Evolutionary conservation across 2,329 filamentous ascomycete species (phyloP), one percentile per base, ranked within the genome.

Genomic region (Hymenoscyphus salicellus): DNA sequence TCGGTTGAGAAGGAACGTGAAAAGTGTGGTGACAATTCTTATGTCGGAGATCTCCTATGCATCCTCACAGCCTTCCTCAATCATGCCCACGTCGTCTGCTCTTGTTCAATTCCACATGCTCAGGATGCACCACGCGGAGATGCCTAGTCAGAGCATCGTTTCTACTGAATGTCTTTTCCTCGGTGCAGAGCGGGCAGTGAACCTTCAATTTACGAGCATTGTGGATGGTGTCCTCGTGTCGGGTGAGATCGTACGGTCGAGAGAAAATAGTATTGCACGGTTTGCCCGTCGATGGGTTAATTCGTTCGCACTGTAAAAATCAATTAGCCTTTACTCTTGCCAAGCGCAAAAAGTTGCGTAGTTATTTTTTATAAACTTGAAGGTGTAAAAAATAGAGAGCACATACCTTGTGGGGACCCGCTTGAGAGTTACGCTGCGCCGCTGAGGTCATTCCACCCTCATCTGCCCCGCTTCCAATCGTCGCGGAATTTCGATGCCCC

Each of bases 141-240:
- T 99, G 95, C 66, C 95, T 84, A 16, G 94, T 98, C 58, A 98
- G 83, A 1, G 95, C 95, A 80, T 99, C 95, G 69, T 94, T 95
- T 64, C 95, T 88, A 72, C 93, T 97, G 75, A 99, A 99, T 0
- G 92, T 96, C 84, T 98, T 98, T 75, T 98, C 94, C 73, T 98
- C 93, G 1, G 91, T 93, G 79, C 95, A 99, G 58, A 97, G 80
- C 68, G 93, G 88, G 78, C 95, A 99, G 55, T 92, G 89, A 7
- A 97, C 93, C 81, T 98, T 98, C 77, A 93, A 89, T 82, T 97
- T 97, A 72, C 91, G 88, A 0, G 88, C 89, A 72, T 97, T 97
- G 83, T 98, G 95, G 69, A 98, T 98, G 0, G 95, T 98, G 70
- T 97, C 94, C 77, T 99, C 95, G 75, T 99, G 95, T 26, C 95